Percentiles rank a stretch among this genome's conserved stretches.
Evolutionary conservation across 169 alveolate species (phyloP).

Genomic region (Cryptosporidium ubiquitum): DNA sequence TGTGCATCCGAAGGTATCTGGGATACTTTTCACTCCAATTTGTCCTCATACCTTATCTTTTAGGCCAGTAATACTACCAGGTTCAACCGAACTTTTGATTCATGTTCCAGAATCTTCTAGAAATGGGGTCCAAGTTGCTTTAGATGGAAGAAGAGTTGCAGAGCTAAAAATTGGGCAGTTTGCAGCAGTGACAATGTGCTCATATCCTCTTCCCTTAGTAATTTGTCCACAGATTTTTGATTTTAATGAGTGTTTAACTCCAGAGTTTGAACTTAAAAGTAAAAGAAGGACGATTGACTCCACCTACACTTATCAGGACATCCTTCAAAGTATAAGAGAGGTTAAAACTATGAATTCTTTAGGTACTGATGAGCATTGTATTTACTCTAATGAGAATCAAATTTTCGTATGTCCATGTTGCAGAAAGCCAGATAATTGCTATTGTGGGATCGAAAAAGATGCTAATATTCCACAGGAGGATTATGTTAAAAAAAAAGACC

Average conservation of each 20-base stretch:
- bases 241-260: background rate
- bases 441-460: conserved; percentile 42
- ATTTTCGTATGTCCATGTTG: conserved; percentile 62
- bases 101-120: conserved; percentile 79
- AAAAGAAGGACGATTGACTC: background rate
- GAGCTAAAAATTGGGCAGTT: conserved; percentile 54
- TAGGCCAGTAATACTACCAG: conserved; percentile 93
- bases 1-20: conserved; percentile 91
- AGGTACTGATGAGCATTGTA: conserved; percentile 9
- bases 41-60: conserved; percentile 96
- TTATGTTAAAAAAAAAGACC: background rate
- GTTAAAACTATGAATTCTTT: conserved; percentile 6
- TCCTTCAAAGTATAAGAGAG: conserved; percentile 2
- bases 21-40: conserved; percentile 92
- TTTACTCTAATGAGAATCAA: background rate
- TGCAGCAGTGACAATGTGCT: conserved; percentile 61
- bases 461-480: background rate
- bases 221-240: conserved; percentile 56
- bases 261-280: background rate
- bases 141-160: conserved; percentile 78
- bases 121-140: conserved; percentile 76
- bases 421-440: conserved; percentile 9
- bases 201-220: conserved; percentile 64
- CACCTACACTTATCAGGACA: conserved; percentile 12
- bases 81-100: conserved; percentile 76